phyloP scores from a whole-genome alignment of 2,329 filamentous ascomycete species.

The Ophiostoma piceae region DNA sequence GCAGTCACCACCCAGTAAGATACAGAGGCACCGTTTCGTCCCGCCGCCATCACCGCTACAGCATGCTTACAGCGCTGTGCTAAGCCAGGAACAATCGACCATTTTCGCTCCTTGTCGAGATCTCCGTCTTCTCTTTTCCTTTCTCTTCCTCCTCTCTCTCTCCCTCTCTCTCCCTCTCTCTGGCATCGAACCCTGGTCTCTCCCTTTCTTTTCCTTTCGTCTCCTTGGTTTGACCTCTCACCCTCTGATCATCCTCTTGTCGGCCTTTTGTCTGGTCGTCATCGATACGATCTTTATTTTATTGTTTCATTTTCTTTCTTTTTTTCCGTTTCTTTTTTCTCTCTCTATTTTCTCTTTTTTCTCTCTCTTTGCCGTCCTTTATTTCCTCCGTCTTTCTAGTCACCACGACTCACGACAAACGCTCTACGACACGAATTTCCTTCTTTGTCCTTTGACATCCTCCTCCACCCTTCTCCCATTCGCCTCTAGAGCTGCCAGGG shows the following conservation, averaged over 20 bases:
- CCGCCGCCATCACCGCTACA: conserved; percentile 10
- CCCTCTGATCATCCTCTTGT: background rate
- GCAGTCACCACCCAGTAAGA: background rate
- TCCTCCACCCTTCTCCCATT: conserved; percentile 21
- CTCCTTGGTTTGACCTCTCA: conserved; percentile 7
- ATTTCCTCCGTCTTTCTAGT: background rate
- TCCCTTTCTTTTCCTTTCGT: background rate
- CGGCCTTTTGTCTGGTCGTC: background rate
- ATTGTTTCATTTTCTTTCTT: background rate
- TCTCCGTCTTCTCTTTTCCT: conserved; percentile 13
- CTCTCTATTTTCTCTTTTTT: background rate
- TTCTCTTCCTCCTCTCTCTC: background rate
- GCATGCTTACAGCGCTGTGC: conserved; percentile 15
- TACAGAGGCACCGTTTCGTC: background rate
- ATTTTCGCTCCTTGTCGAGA: background rate
- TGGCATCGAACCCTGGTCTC: background rate
- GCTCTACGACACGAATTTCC: background rate
- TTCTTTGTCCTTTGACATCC: conserved; percentile 14
- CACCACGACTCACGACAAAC: background rate
- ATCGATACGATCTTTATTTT: background rate
- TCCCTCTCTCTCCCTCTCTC: conserved; percentile 13
- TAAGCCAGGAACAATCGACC: conserved; percentile 11
- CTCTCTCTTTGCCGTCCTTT: background rate
- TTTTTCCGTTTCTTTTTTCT: background rate
- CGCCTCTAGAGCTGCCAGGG: conserved; percentile 51